Evolutionary conservation across 2,329 filamentous ascomycete genomes (phyloP), one percentile per base, ranked within the genome.

Genomic region (Dendrostoma leiphaemia): DNA sequence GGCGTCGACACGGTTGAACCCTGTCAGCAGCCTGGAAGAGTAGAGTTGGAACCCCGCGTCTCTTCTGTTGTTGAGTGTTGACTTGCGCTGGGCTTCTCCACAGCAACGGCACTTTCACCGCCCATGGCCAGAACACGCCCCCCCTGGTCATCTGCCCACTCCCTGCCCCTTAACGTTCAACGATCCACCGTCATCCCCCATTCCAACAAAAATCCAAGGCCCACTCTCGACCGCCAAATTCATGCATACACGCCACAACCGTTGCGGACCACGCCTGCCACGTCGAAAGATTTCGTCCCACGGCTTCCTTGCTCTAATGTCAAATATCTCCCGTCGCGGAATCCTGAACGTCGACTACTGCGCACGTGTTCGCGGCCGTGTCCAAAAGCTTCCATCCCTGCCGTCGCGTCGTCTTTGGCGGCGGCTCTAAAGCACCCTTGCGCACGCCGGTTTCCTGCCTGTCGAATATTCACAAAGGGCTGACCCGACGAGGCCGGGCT

Each of bases 231-330:
- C 45, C 31, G 24, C 37, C 37, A 19, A 19, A 45, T 34, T 15
- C 35, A 13, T 15, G 13, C 23, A 24, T 38, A 40, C 48, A 51
- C 38, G 48, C 48, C 48, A 45, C 48, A 40, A 45, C 31, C 40
- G 10, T 44, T 9, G 17, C 40, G 40, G 23, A 24, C n/a, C n/a
- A n/a, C n/a, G n/a, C n/a, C n/a, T n/a, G n/a, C n/a, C 23, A 26
- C 38, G 48, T 43, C 37, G 38, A 41, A 43, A 51, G 38, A 29
- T 44, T 35, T 35, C n/a, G n/a, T n/a, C n/a, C n/a, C n/a, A n/a
- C n/a, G n/a, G n/a, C n/a, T n/a, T n/a, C n/a, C n/a, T n/a, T n/a
- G n/a, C n/a, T n/a, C n/a, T n/a, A n/a, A n/a, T n/a, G n/a, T n/a
- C n/a, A n/a, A n/a, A n/a, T n/a, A n/a, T n/a, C n/a, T n/a, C n/a